phyloP scores from a whole-genome alignment of 208 protist genomes.

The Trypanosoma boissoni region DNA sequence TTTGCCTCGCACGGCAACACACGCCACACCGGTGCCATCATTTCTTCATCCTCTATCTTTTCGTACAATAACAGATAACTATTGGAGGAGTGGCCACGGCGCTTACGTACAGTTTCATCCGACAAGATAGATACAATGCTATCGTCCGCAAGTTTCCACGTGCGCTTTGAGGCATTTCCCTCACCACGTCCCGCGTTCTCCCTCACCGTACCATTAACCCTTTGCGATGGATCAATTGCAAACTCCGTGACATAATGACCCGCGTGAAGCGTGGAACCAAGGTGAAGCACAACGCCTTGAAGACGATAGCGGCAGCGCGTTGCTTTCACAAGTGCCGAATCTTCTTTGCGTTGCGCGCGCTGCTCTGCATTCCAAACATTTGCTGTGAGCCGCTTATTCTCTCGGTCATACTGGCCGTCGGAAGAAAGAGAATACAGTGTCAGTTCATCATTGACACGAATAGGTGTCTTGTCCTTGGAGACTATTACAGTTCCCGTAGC shows the following conservation, averaged over 20 bases:
- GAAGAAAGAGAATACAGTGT: constrained; percentile 27
- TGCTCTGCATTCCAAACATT: constrained; percentile 16
- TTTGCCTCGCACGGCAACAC: constrained; percentile 33
- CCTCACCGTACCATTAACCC: background rate
- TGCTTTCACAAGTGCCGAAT: constrained; percentile 26
- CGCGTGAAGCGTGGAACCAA: constrained; percentile 39
- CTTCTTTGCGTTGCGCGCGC: background rate
- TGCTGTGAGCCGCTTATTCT: constrained; percentile 15
- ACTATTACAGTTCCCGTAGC: constrained; percentile 16
- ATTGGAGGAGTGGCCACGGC: constrained; percentile 24
- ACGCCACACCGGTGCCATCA: constrained; percentile 32
- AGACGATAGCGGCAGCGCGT: constrained; percentile 40
- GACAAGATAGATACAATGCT: constrained; percentile 30
- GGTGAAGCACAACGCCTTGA: constrained; percentile 45
- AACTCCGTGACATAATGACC: constrained; percentile 78
- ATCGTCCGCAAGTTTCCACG: constrained; percentile 60
- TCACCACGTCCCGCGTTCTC: background rate
- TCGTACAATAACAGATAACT: constrained; percentile 73
- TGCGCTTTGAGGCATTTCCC: background rate
- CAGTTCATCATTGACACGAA: constrained; percentile 28
- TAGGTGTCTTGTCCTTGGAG: constrained; percentile 33
- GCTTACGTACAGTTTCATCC: constrained; percentile 7
- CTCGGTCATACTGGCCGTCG: constrained; percentile 20
- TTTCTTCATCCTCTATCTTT: constrained; percentile 42
- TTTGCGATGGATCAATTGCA: background rate